Evolutionary conservation across 495 filamentous ascomycete species (phyloP).

Genomic region (Daldinia decipiens): DNA sequence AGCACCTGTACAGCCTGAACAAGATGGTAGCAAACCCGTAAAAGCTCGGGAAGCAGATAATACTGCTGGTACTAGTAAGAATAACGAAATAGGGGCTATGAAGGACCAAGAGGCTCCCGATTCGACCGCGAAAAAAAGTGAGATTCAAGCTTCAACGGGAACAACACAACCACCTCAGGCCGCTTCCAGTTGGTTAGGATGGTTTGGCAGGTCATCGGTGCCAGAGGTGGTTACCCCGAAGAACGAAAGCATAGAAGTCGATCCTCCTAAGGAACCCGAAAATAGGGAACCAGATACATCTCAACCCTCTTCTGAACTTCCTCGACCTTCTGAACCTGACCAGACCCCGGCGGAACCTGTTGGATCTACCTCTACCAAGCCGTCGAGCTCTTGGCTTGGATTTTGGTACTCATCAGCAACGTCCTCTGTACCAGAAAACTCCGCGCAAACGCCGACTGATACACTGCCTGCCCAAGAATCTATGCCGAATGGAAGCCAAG

Average conservation of each 20-base stretch:
- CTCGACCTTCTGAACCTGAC: neutral
- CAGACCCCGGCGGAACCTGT: slow-evolving; percentile 8
- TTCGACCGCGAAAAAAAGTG: slow-evolving; percentile 10
- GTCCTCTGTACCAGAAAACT: slow-evolving; percentile 33
- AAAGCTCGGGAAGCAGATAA: slow-evolving; percentile 26
- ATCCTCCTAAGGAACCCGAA: slow-evolving; percentile 36
- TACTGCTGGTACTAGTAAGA: slow-evolving; percentile 11
- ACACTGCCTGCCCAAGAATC: slow-evolving; percentile 31
- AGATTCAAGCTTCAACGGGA: slow-evolving; percentile 24
- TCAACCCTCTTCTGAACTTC: slow-evolving; percentile 28
- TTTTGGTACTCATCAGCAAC: slow-evolving; percentile 56
- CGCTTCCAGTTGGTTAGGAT: slow-evolving; percentile 67
- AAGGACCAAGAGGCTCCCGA: slow-evolving; percentile 20
- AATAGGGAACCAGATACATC: slow-evolving; percentile 20
- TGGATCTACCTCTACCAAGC: slow-evolving; percentile 42
- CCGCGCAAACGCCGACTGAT: slow-evolving; percentile 42
- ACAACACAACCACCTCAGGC: slow-evolving; percentile 49
- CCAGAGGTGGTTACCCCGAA: slow-evolving; percentile 39
- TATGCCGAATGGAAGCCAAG: slow-evolving; percentile 45
- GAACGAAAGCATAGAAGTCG: slow-evolving; percentile 39
- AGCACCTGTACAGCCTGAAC: slow-evolving; percentile 36
- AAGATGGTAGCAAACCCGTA: slow-evolving; percentile 42
- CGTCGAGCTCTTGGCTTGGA: slow-evolving; percentile 62
- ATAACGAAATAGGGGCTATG: slow-evolving; percentile 3
- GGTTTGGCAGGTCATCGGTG: slow-evolving; percentile 58